Evolutionary conservation across 139 green algal genomes (phyloP).

Genomic region (Parachlorella kessleri): DNA sequence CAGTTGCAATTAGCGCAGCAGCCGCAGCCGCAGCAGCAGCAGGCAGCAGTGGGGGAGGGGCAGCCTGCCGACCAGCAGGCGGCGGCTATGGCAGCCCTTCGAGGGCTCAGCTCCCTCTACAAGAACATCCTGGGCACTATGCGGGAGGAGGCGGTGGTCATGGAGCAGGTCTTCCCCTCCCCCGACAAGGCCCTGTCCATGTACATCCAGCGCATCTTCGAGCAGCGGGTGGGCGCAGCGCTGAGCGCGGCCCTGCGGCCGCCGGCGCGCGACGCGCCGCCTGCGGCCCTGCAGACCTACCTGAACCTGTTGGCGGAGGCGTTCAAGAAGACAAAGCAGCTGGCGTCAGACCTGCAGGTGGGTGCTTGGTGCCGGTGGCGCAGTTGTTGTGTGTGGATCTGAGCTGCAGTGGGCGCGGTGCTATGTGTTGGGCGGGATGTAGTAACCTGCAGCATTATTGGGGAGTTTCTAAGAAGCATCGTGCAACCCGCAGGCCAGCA

Average conservation of each 20-base stretch:
- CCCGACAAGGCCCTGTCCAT: constrained; percentile 37
- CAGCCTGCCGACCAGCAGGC: not conserved
- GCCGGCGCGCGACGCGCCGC: constrained; percentile 1
- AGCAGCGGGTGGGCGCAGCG: constrained; percentile 57
- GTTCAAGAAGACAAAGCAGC: constrained; percentile 41
- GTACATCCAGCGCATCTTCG: constrained; percentile 62
- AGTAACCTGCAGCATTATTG: too few relatives aligned
- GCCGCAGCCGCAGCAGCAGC: not conserved
- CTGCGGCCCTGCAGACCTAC: constrained; percentile 35
- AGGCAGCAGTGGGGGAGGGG: not conserved
- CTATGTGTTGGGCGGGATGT: too few relatives aligned
- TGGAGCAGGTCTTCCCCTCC: constrained; percentile 59
- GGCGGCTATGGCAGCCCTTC: constrained; percentile 15
- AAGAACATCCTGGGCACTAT: constrained; percentile 42
- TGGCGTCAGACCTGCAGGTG: constrained; percentile 47
- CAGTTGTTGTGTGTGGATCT: not conserved
- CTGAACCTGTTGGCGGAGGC: constrained; percentile 60
- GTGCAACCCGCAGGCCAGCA: too few relatives aligned
- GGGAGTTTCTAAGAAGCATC: too few relatives aligned
- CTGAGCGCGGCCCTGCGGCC: constrained; percentile 49
- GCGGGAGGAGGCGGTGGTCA: constrained; percentile 55
- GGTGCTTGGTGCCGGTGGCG: not conserved
- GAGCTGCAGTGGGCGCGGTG: constrained; percentile 3
- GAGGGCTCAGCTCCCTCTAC: constrained; percentile 43
- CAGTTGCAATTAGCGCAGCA: not conserved